Evolutionary conservation across 768 basidiomycete species (phyloP), one percentile per base, ranked within the genome.

Genomic region (Leccinum barrowsii): DNA sequence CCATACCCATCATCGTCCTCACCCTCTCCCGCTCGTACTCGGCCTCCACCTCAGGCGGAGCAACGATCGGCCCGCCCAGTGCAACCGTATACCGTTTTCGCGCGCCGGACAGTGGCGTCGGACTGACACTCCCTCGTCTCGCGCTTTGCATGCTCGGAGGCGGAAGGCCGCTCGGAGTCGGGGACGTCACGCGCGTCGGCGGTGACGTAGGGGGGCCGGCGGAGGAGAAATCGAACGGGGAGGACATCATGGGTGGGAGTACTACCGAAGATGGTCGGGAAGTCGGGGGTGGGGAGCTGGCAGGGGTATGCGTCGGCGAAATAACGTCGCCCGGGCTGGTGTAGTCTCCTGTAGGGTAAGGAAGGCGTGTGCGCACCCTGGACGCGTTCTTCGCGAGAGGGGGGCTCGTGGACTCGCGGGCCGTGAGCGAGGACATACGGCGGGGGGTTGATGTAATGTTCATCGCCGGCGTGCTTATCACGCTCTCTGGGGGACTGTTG

Each of bases 71-170:
- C 2, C 83, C 87, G 10, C 90, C 90, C 0, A 94, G 79, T 1
- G 92, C 91, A 32, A 93, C 91, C 0, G 92, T 93, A 67, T 94
- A 93, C 40, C 92, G 80, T 66, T 94, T 94, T 59, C 91, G 64
- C 19, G 59, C 63, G 2, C 49, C 76, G 2, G 78, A 73, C 0
- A 82, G 74, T 2, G 92, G 90, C 3, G 89, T 90, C 2, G 86
- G 84, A 57, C 85, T 85, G 55, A 85, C 79, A 65, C 85, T 87
- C 5, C 78, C 75, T 15, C 78, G 80, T 19, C 85, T 76, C 47
- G 76, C 71, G 5, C 69, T 64, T 19, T 70, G 61, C 8, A 67
- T 55, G 59, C 73, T 80, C 1, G 80, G 83, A 2, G 78, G 68
- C 0, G 82, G 82, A 4, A 83, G 73, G 3, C 69, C 71, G 21